Evolutionary conservation across 2,329 filamentous ascomycete species (phyloP).

Genomic region (Exophiala oligosperma): DNA sequence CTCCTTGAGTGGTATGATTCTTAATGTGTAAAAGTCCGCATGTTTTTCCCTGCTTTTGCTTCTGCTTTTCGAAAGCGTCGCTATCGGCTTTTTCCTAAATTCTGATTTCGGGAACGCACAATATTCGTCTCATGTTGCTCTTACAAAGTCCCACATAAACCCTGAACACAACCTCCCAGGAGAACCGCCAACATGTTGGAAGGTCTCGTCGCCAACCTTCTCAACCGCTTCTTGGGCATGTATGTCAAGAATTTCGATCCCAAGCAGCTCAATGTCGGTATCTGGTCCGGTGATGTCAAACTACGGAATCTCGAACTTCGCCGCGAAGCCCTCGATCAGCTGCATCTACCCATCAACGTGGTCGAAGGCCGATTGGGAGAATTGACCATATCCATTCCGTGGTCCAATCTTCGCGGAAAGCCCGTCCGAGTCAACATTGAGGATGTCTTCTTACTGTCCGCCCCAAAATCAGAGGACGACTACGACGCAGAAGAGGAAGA

Average conservation of each 20-base stretch:
- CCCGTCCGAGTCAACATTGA: slow-evolving; percentile 94
- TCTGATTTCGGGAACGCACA: too few species aligned
- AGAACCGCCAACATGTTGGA: slow-evolving; percentile 77
- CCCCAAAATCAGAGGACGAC: slow-evolving; percentile 90
- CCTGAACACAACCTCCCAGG: slow-evolving; percentile 54
- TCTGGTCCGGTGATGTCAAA: slow-evolving; percentile 98
- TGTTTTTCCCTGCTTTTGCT: too few species aligned
- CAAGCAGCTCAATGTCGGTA: slow-evolving; percentile 95
- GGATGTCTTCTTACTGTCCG: slow-evolving; percentile 93
- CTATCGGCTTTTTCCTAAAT: too few species aligned
- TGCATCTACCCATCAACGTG: slow-evolving; percentile 94
- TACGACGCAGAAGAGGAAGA: slow-evolving; percentile 94
- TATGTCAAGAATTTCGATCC: slow-evolving; percentile 99
- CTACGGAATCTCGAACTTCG: slow-evolving; percentile 88
- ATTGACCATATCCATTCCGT: slow-evolving; percentile 90
- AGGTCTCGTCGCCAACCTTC: slow-evolving; percentile 90
- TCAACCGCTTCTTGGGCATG: slow-evolving; percentile 99
- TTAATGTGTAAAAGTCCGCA: too few species aligned
- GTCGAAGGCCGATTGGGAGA: slow-evolving; percentile 91
- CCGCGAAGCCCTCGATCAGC: slow-evolving; percentile 91
- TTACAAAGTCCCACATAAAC: background rate
- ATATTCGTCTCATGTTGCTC: slow-evolving; percentile 9
- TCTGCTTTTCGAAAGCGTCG: too few species aligned
- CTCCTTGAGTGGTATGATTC: too few species aligned
- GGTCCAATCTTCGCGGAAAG: slow-evolving; percentile 93